These are phyloP conservation scores for Aspergillus carbonarius DNA, from an alignment of 2,329 filamentous ascomycete genomes.

Conservation along the genomic window DNA sequence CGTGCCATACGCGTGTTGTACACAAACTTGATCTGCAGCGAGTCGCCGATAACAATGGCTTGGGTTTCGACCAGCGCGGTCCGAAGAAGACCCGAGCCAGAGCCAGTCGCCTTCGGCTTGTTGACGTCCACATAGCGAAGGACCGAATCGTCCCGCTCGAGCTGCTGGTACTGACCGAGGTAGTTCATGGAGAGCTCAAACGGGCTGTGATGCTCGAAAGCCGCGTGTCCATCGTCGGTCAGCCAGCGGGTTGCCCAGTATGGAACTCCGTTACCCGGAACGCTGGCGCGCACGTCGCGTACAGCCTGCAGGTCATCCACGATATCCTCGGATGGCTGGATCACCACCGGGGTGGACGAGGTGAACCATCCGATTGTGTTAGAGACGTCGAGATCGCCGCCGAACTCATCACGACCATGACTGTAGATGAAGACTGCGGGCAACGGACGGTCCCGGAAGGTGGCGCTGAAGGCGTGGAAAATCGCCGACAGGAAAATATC, in stretches of 20 bases:
- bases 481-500: conserved; percentile 24
- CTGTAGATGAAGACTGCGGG: conserved; percentile 24
- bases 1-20: background rate
- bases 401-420: conserved; percentile 24
- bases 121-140: background rate
- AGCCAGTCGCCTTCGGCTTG: conserved; percentile 10
- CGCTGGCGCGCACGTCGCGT: background rate
- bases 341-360: conserved; percentile 4
- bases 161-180: background rate
- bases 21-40: background rate
- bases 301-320: conserved; percentile 4
- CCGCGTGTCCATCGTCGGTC: background rate
- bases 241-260: conserved; percentile 1
- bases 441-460: conserved; percentile 15
- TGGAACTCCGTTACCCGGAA: background rate
- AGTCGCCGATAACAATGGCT: background rate
- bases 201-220: background rate
- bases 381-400: conserved; percentile 18
- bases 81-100: conserved; percentile 45
- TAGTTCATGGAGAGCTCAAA: background rate
- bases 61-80: conserved; percentile 11
- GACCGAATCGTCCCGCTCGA: background rate
- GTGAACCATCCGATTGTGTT: conserved; percentile 28
- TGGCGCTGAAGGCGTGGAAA: conserved; percentile 16
- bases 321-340: conserved; percentile 1